Percentiles rank a stretch among this genome's conserved stretches.
Evolutionary conservation across 2,329 filamentous ascomycete genomes (phyloP).

Genomic region (Catunica adiposa): DNA sequence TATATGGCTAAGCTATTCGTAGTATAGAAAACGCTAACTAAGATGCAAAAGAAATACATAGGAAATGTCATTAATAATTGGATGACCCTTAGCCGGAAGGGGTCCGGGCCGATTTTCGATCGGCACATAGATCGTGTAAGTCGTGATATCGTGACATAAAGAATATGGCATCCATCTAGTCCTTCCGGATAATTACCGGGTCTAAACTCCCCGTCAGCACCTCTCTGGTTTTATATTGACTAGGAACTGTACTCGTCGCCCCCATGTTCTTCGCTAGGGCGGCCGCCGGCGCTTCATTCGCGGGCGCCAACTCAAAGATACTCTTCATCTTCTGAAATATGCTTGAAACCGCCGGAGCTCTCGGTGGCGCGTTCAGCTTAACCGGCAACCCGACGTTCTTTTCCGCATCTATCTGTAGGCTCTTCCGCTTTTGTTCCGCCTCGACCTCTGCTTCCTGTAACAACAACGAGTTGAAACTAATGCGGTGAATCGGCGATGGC

Average conservation of each 20-base stretch:
- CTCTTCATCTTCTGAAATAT: constrained; percentile 27
- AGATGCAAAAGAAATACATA: background rate
- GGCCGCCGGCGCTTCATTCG: background rate
- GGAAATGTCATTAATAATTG: background rate
- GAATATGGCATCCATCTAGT: background rate
- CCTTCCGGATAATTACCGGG: background rate
- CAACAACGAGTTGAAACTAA: background rate
- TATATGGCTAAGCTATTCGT: no score
- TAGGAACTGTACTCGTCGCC: background rate
- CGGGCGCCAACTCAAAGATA: constrained; percentile 22
- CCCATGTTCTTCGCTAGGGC: background rate
- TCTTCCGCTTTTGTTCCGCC: background rate
- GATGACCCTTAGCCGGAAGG: background rate
- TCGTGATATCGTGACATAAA: background rate
- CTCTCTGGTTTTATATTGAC: background rate
- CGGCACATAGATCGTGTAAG: no score
- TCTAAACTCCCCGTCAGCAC: background rate
- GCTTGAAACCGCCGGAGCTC: constrained; percentile 8
- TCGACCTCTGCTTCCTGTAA: background rate
- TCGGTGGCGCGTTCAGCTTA: background rate
- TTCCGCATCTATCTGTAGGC: background rate
- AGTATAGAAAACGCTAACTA: background rate
- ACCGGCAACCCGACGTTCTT: background rate
- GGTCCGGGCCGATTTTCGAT: no score
- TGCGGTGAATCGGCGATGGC: constrained; percentile 6